Evolutionary conservation across 2,329 filamentous ascomycete genomes (phyloP).

Genomic region (Penicillium corylophilum): DNA sequence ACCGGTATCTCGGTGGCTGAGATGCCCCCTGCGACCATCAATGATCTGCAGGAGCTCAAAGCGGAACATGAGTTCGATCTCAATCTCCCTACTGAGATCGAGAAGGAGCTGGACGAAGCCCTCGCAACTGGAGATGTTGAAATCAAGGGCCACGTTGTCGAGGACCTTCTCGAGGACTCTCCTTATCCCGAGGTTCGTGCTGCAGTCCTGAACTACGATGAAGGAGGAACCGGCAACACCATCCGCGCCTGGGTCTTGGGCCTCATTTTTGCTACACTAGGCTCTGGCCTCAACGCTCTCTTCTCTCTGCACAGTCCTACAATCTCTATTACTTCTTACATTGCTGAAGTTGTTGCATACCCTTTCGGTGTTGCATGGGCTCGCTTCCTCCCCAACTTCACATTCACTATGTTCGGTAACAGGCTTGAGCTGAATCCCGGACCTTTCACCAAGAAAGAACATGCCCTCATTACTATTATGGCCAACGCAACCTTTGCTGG

Average conservation of each 20-base stretch:
- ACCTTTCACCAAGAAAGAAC: conserved; percentile 50
- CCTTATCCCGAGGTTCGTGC: conserved; percentile 56
- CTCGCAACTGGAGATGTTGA: too few species aligned
- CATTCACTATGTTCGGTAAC: conserved; percentile 38
- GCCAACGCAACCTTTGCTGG: conserved; percentile 67
- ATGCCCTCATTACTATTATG: conserved; percentile 49
- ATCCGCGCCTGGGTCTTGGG: conserved; percentile 65
- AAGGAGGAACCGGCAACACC: conserved; percentile 64
- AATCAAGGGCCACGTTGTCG: too few species aligned
- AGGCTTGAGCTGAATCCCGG: conserved; percentile 45
- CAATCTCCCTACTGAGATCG: too few species aligned
- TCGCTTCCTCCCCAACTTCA: conserved; percentile 36
- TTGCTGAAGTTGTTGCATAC: conserved; percentile 63
- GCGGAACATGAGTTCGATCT: too few species aligned
- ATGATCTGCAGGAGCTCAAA: too few species aligned
- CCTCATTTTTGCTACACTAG: conserved; percentile 60
- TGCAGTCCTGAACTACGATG: conserved; percentile 64
- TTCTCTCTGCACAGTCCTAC: conserved; percentile 59
- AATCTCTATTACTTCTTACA: conserved; percentile 60
- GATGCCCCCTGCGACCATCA: too few species aligned
- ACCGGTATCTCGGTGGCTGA: too few species aligned
- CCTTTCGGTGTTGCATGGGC: conserved; percentile 49
- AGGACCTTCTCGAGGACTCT: too few species aligned
- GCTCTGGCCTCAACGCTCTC: conserved; percentile 62
- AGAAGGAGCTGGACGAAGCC: too few species aligned